Percentiles rank a stretch among this genome's conserved stretches.
Conservation (phyloP, 2,329 filamentous ascomycete genomes). For the Arthrobotrys musiformis region DNA sequence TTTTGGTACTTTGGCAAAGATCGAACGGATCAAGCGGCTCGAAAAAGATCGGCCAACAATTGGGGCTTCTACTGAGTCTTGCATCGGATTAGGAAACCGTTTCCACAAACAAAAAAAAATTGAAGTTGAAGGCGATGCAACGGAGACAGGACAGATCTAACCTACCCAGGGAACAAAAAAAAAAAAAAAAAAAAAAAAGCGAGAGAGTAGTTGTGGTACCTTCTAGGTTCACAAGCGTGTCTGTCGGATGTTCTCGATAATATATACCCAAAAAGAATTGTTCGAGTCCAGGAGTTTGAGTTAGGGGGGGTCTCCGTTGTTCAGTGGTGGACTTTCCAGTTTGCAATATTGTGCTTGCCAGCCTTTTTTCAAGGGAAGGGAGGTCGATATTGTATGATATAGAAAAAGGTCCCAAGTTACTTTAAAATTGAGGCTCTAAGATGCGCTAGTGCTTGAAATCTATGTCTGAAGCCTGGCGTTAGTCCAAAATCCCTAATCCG, state of each 20-base stretch:
- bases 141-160: neutral
- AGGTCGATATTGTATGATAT: slow-evolving; percentile 24
- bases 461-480: neutral
- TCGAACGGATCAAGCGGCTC: slow-evolving; percentile 14
- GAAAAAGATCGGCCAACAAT: slow-evolving; percentile 9
- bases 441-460: neutral
- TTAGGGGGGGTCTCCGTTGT: no score
- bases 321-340: neutral
- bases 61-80: neutral
- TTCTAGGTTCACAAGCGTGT: neutral
- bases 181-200: neutral
- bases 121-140: neutral
- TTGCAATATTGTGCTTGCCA: neutral
- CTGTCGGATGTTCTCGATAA: neutral
- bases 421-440: slow-evolving; percentile 27
- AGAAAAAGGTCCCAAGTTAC: neutral
- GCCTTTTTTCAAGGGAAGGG: neutral
- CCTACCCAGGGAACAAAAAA: neutral
- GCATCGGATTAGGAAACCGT: slow-evolving; percentile 22
- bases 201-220: neutral
- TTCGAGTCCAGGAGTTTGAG: slow-evolving; percentile 6
- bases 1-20: neutral
- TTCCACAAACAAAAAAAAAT: neutral
- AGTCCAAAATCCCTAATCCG: slow-evolving; percentile 2
- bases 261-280: slow-evolving; percentile 7